Conservation (phyloP, 495 filamentous ascomycete species). For the Xylona heveae region DNA sequence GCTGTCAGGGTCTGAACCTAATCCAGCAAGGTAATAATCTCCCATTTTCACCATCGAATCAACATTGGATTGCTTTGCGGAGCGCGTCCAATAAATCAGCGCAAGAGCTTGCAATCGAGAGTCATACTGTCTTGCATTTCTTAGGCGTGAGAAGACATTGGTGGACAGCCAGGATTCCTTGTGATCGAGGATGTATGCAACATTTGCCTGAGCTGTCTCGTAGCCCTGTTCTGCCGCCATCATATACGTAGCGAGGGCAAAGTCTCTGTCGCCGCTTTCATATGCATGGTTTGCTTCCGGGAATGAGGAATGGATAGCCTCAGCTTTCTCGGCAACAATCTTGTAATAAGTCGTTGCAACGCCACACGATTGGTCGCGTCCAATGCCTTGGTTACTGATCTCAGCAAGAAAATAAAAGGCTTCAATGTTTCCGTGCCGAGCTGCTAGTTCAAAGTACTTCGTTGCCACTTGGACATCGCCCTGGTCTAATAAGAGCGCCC, state of each 20-base stretch:
- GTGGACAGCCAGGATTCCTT: constrained; percentile 41
- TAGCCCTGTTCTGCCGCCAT: constrained; percentile 95
- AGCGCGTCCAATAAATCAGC: constrained; percentile 89
- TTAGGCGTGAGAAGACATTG: constrained; percentile 7
- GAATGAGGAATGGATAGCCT: constrained; percentile 67
- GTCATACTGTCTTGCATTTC: constrained; percentile 11
- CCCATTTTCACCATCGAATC: constrained; percentile 96
- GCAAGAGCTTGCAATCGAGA: constrained; percentile 49
- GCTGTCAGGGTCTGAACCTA: constrained; percentile 47
- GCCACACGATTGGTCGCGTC: constrained; percentile 57
- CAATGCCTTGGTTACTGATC: constrained; percentile 61
- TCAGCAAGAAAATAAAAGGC: constrained; percentile 92
- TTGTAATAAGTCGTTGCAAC: constrained; percentile 84
- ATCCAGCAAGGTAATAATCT: constrained; percentile 76
- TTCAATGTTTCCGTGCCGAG: constrained; percentile 72
- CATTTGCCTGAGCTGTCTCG: constrained; percentile 81
- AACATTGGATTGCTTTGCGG: constrained; percentile 79
- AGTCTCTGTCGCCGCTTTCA: constrained; percentile 65
- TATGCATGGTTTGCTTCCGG: constrained; percentile 70
- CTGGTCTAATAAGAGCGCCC: constrained; percentile 77
- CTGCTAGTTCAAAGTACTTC: constrained; percentile 83
- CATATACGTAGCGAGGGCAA: constrained; percentile 66
- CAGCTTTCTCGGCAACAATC: constrained; percentile 76
- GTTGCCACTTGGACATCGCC: constrained; percentile 55
- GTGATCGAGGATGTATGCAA: constrained; percentile 77